These are phyloP conservation scores for Castanospermum australe DNA, from an alignment of 306 rosid species.

Conservation along the genomic window DNA sequence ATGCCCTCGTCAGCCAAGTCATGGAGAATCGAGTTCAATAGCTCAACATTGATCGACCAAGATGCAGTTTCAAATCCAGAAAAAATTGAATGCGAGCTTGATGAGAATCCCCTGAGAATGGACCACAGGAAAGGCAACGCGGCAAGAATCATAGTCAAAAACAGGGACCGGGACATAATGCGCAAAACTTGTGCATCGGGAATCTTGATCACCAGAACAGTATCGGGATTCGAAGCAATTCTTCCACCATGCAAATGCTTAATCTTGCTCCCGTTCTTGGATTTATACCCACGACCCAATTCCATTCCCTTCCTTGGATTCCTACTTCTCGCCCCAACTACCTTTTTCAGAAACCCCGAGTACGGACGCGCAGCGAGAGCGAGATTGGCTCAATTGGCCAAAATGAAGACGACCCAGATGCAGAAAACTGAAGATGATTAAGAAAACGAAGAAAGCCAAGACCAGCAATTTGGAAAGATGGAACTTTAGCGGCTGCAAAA, in stretches of 20 bases:
- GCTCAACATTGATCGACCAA: constrained; percentile 6
- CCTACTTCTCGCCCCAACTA: not conserved
- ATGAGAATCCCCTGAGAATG: constrained; percentile 23
- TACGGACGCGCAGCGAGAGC: not conserved
- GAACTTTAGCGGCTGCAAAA: constrained; percentile 63
- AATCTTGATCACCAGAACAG: constrained; percentile 44
- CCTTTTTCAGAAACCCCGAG: not conserved
- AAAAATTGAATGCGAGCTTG: constrained; percentile 4
- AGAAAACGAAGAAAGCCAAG: not conserved
- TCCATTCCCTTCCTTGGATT: constrained; percentile 25
- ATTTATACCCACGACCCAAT: constrained; percentile 14
- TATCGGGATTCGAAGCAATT: constrained; percentile 32
- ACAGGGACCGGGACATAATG: constrained; percentile 55
- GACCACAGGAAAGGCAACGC: constrained; percentile 46
- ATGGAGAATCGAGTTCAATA: constrained; percentile 45
- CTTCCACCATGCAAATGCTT: constrained; percentile 30
- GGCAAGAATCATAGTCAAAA: constrained; percentile 54
- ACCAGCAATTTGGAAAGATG: not conserved
- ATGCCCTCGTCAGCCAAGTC: constrained; percentile 55
- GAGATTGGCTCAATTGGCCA: not conserved
- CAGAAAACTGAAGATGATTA: constrained; percentile 8
- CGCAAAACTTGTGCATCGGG: constrained; percentile 51
- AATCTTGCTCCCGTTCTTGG: constrained; percentile 23
- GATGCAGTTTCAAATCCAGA: constrained; percentile 1
- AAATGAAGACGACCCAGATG: constrained; percentile 32